Conservation (phyloP, 2,329 filamentous ascomycete species). For the Cladosporium sp. region DNA sequence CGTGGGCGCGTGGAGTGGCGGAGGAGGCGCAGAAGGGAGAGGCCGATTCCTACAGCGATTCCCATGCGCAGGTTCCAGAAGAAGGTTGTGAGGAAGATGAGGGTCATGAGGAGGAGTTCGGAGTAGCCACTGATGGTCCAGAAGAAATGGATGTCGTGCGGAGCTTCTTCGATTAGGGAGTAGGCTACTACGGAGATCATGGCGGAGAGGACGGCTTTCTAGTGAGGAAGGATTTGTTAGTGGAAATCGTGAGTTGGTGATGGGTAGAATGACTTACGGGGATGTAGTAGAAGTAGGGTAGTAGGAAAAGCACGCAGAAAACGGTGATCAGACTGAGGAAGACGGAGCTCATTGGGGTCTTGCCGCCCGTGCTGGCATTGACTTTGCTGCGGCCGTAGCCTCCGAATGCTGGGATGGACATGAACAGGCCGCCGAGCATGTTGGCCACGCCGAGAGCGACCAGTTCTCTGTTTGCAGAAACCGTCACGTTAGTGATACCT, state of each 20-base stretch:
- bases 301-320: conserved; percentile 71
- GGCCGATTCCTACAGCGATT: conserved; percentile 87
- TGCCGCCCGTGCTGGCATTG: conserved; percentile 85
- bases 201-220: conserved; percentile 89
- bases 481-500: conserved; percentile 70
- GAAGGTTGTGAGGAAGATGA: conserved; percentile 88
- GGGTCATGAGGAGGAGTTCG: conserved; percentile 79
- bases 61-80: conserved; percentile 93
- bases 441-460: conserved; percentile 89
- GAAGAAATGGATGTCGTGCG: conserved; percentile 89
- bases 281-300: conserved; percentile 92
- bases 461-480: conserved; percentile 89
- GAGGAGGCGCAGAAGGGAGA: conserved; percentile 86
- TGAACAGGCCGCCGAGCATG: conserved; percentile 85
- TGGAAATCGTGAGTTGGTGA: conserved; percentile 4
- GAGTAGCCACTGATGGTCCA: conserved; percentile 77
- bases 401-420: conserved; percentile 88
- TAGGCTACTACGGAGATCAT: conserved; percentile 96
- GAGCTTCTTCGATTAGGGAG: conserved; percentile 91
- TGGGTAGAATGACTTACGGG: conserved; percentile 59
- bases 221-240: background rate
- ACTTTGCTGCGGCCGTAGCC: conserved; percentile 96
- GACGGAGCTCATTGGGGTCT: conserved; percentile 89
- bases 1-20: conserved; percentile 85
- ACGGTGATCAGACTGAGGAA: conserved; percentile 79